These are phyloP conservation scores for Cucurbita ficifolia DNA, from an alignment of 306 rosid genomes.

Conservation along the genomic window DNA sequence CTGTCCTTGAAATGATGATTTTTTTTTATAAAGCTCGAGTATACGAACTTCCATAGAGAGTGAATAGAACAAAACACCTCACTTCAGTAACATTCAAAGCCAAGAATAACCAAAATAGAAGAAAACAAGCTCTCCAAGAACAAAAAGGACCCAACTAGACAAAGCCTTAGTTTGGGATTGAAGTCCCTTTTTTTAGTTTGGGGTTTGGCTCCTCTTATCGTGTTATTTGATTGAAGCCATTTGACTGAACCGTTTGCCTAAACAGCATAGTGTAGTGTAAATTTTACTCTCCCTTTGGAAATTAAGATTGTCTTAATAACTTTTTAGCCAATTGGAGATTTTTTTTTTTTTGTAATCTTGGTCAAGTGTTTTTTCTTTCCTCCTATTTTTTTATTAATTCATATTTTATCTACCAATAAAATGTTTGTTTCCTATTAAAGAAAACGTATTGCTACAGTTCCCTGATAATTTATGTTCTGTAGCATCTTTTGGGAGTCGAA, in stretches of 20 bases:
- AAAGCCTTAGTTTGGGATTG: too few species aligned
- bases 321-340: neutral
- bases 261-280: neutral
- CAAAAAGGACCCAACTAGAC: neutral
- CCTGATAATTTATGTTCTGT: conserved; percentile 12
- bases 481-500: conserved; percentile 94
- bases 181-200: too few species aligned
- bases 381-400: neutral
- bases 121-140: neutral
- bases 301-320: neutral
- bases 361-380: neutral
- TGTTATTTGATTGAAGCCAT: neutral
- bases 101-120: neutral
- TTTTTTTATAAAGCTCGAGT: neutral
- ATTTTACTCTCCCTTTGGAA: neutral
- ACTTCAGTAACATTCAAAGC: neutral
- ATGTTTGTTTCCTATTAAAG: neutral
- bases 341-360: neutral
- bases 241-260: neutral
- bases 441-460: neutral
- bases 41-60: neutral
- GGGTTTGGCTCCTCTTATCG: too few species aligned
- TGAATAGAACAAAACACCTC: neutral
- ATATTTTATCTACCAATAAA: neutral
- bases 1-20: neutral